Evolutionary conservation across 495 filamentous ascomycete species (phyloP), one percentile per base, ranked within the genome.

Genomic region (Apiosordaria backusii): DNA sequence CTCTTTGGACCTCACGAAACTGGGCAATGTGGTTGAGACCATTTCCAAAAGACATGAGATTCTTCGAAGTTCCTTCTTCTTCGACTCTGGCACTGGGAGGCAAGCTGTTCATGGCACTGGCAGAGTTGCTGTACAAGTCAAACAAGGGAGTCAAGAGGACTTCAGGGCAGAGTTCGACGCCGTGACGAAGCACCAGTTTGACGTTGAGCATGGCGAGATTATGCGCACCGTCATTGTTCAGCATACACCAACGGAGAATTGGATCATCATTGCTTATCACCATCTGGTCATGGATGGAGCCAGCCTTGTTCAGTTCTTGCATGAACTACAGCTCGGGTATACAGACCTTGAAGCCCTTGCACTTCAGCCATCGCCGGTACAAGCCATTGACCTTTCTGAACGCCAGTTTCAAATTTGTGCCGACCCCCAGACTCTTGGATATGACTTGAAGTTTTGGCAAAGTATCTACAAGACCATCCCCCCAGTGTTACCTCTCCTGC

Each of bases 201-300:
- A 45, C 16, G 35, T 45, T 13, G 35, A 13, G 35, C 35, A 45
- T 0, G 35, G 35, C 35, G 35, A 45, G 35, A 15, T 45, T 13
- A 45, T 45, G 35, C 35, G 35, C 16, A 1, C 9, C 9, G 16
- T 45, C 16, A 15, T 45, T 0, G 9, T 45, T 13, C 35, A 15
- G 16, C 35, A 45, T 15, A 45, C 35, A 15, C 3, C 16, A 15
- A 45, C 10, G 35, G 35, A 45, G 10, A 15, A 0, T 13, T 45
- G 40, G 40, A 40, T 72, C 27, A 24, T 72, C 1, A 26, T 72
- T 22, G 59, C 60, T n/a, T 59, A 57, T 13, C 64, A 72, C 52
- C 70, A 69, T 52, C 64, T 72, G 5, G 52, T 60, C 9, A 55
- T 72, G 50, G 70, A 72, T 25, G 67, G 64, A 4, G 16, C 50